Conservation (phyloP, 2,329 filamentous ascomycete genomes). For the Colletotrichum somersetense region DNA sequence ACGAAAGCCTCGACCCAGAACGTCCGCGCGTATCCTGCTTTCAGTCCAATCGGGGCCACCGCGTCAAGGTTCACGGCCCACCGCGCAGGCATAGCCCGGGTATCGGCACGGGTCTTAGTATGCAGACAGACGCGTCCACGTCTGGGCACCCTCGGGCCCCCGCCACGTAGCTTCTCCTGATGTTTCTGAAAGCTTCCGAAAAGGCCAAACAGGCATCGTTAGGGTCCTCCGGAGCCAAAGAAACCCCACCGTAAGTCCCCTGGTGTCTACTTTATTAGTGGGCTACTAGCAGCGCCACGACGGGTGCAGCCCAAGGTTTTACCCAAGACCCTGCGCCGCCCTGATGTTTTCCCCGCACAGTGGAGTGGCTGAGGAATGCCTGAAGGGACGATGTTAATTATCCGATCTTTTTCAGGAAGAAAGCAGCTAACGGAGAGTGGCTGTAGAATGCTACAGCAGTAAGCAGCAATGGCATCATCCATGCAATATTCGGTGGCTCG, state of each 20-base stretch:
- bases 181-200: constrained; percentile 24
- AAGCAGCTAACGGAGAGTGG: constrained; percentile 7
- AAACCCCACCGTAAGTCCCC: constrained; percentile 17
- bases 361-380: constrained; percentile 20
- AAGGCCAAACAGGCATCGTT: neutral
- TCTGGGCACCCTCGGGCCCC: constrained; percentile 34
- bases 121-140: constrained; percentile 30
- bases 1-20: constrained; percentile 37
- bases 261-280: neutral
- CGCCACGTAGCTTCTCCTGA: constrained; percentile 37
- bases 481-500: neutral
- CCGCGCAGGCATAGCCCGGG: constrained; percentile 37
- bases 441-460: neutral
- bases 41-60: constrained; percentile 40
- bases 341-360: constrained; percentile 26
- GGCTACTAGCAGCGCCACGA: constrained; percentile 23
- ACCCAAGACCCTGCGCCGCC: constrained; percentile 14
- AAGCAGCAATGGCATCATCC: neutral
- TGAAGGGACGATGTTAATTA: constrained; percentile 5
- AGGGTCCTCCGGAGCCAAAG: constrained; percentile 1
- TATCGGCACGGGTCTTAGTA: constrained; percentile 34
- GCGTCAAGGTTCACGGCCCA: constrained; percentile 41
- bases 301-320: constrained; percentile 3
- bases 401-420: constrained; percentile 19
- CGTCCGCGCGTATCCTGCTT: constrained; percentile 37